Evolutionary conservation across 345 rosid genomes (phyloP).

Genomic region (Rhizophora apiculata): DNA sequence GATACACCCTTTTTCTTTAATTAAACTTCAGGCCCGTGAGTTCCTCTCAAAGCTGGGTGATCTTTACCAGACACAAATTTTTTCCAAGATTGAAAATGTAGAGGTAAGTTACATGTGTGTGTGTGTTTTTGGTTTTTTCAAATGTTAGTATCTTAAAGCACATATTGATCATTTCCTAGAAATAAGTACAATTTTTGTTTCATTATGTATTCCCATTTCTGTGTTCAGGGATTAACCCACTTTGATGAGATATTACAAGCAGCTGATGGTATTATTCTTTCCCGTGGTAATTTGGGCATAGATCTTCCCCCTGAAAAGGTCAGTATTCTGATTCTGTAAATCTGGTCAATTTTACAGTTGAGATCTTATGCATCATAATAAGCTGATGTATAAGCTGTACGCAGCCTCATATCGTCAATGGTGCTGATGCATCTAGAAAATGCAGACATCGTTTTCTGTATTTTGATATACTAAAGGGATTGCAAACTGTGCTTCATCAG

Average conservation of each 20-base stretch:
- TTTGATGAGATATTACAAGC: conserved; percentile 97
- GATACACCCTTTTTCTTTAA: not conserved
- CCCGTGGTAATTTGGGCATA: conserved; percentile 95
- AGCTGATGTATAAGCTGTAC: not conserved
- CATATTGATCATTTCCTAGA: not conserved
- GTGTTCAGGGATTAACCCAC: conserved; percentile 75
- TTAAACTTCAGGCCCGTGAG: conserved; percentile 63
- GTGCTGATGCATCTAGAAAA: not conserved
- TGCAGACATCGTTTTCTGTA: not conserved
- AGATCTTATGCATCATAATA: not conserved
- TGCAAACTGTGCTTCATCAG: too few relatives aligned
- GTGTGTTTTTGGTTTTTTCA: not conserved
- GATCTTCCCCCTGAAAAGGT: conserved; percentile 99
- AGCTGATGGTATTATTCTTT: conserved; percentile 97
- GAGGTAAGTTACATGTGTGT: conserved; percentile 47
- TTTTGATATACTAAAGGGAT: not conserved
- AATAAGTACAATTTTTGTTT: not conserved
- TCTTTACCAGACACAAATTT: conserved; percentile 81
- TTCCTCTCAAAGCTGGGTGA: conserved; percentile 77
- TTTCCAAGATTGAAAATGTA: conserved; percentile 88
- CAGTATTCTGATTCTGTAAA: conserved; percentile 14
- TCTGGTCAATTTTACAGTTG: not conserved
- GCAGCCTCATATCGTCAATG: not conserved
- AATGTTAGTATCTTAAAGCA: too few relatives aligned
- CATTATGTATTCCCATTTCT: not conserved